Evolutionary conservation across 1,139 yeast species (phyloP), one percentile per base, ranked within the genome.

Genomic region (Geotrichum reessii): DNA sequence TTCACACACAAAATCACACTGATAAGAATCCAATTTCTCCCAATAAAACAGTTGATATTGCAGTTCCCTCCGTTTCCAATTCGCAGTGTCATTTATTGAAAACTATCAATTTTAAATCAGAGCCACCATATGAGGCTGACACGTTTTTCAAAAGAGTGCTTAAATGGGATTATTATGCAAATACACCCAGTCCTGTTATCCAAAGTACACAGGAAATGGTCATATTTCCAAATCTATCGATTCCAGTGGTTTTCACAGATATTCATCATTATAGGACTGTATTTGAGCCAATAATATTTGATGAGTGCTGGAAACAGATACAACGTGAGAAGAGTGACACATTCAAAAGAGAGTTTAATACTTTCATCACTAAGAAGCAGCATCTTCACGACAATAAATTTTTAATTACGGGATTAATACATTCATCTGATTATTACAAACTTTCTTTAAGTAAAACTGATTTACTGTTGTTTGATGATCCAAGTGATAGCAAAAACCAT

Each of bases 111-210:
- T 37, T n/a, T 19, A n/a, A 12, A n/a, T 19, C 44, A 37, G 44
- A 37, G 7, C 19, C 44, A 7, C 44, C 44, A 6, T 37, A 9
- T n/a, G 5, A 25, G 7, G 28, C 17, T 40, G 21, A 50, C 33
- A 27, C 14, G 8, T 50, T 50, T 3, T 21, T 50, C 9, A 21
- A 31, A 31, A 25, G 22, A 31, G 52, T 33, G 24, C 22, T 50
- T 44, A 12, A 28, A n/a, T 50, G 52, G 52, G 44, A 50, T 31
- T 50, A 50, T 12, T 50, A 11, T 21, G 33, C 52, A n/a, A 9
- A 37, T 17, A 28, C 44, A 2, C 24, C 44, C 8, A n/a, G 25
- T 14, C 24, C 52, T 50, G 44, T 37, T 19, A 37, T 37, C 17
- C 44, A 37, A 19, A 37, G 44, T 17, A 37, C 44, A 37, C 44